Evolutionary conservation across 164 flowering plant genomes (phyloP), one percentile per base, ranked within the genome.

Genomic region (Aristolochia contorta): DNA sequence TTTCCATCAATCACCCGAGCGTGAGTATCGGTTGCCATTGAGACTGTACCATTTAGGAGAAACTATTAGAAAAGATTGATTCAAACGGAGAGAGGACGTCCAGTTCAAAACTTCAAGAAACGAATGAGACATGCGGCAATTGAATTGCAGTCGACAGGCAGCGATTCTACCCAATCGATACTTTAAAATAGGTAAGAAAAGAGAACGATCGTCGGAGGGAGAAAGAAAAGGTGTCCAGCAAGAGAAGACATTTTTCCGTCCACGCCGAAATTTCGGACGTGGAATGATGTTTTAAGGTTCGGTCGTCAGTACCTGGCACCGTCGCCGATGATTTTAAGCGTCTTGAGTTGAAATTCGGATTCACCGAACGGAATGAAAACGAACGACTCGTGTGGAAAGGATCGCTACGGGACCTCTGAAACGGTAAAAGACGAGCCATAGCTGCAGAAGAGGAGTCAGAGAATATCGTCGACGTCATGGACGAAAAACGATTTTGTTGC

Each of bases 1-100:
- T 88, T 88, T 56, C 99, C 99, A 76, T 93, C 99, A 67, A 93
- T 93, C 24, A 85, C 78, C 62, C 66, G 82, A 1, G 88, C 94
- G 61, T 73, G 52, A 6, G 76, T 65, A 55, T 82, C 84, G 55
- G 72, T 63, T 32, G 65, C 51, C 76, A 69, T 63, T 22, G 75
- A 61, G 61, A 72, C 91, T 83, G 78, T 27, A 58, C 46, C 71
- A 74, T 12, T 47, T 15, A 45, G 51, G 1, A 41, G 32, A 27
- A 21, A 16, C 47, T 47, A 55, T 47, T 6, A n/a, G n/a, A 19
- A 27, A 65, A 53, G 4, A 6, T 1, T 37, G 7, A 37, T 8
- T 37, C 43, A 37, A 37, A 37, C 5, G 3, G 43, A 37, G 7
- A 3, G 33, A 32, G 33, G 7, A 32, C 33, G 3, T 32, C 1